Conservation (phyloP, 148 eudicot species). For the Bassia scoparia region DNA sequence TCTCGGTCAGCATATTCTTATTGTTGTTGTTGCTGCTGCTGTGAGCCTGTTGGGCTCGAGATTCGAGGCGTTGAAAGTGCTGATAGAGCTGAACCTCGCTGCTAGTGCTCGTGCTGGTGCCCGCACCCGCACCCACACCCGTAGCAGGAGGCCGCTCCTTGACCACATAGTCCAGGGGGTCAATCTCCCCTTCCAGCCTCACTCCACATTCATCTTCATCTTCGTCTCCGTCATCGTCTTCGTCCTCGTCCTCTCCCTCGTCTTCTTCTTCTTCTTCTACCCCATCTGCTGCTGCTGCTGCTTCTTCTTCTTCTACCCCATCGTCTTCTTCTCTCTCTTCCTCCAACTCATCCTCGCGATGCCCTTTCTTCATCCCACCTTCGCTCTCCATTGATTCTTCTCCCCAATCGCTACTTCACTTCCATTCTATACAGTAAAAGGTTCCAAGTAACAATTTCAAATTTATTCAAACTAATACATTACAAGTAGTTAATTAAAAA, state of each 20-base stretch:
- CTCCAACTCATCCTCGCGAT: conserved; percentile 16
- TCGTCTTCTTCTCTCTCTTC: background rate
- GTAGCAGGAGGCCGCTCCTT: conserved; percentile 39
- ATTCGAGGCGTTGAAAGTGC: conserved; percentile 56
- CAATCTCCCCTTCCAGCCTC: conserved; percentile 50
- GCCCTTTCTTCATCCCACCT: background rate
- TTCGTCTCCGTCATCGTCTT: conserved; percentile 41
- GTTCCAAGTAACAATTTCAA: too few relatives aligned
- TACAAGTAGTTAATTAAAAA: too few relatives aligned
- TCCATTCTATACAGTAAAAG: too few relatives aligned
- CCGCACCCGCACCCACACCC: too few relatives aligned
- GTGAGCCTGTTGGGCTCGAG: conserved; percentile 43
- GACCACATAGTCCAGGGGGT: conserved; percentile 54
- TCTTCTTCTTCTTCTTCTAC: conserved; percentile 32
- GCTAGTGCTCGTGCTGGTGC: too few relatives aligned
- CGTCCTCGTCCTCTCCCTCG: conserved; percentile 38
- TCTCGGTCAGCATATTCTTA: too few relatives aligned
- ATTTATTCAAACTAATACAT: too few relatives aligned
- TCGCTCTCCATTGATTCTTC: conserved; percentile 25
- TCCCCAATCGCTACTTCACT: too few relatives aligned
- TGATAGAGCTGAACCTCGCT: conserved; percentile 44
- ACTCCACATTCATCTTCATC: conserved; percentile 34
- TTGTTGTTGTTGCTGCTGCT: too few relatives aligned
- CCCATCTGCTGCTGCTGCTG: conserved; percentile 17
- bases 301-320: conserved; percentile 20